These are phyloP conservation scores for Thermochaetoides dissita DNA, from an alignment of 2,329 filamentous ascomycete species.

Conservation along the genomic window DNA sequence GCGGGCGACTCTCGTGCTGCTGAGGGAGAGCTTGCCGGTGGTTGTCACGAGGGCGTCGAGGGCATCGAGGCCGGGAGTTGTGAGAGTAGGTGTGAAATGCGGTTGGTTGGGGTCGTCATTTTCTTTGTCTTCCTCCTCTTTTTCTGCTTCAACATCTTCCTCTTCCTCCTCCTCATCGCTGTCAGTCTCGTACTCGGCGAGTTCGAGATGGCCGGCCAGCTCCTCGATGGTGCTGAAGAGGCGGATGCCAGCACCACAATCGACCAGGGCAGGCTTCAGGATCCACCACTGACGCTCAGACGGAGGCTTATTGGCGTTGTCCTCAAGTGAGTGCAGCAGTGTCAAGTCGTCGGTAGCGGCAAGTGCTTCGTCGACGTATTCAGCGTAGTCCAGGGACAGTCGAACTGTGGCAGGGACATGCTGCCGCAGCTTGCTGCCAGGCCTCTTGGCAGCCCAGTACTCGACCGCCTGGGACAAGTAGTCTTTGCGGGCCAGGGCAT, in stretches of 20 bases:
- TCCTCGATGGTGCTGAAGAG: conserved; percentile 26
- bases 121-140: background rate
- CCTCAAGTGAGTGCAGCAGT: conserved; percentile 22
- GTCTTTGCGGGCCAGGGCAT: conserved; percentile 25
- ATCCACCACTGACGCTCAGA: conserved; percentile 26
- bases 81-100: conserved; percentile 14
- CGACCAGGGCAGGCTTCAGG: conserved; percentile 25
- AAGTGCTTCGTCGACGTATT: conserved; percentile 25
- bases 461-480: conserved; percentile 22
- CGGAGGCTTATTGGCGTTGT: conserved; percentile 18
- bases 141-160: conserved; percentile 10
- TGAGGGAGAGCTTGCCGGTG: conserved; percentile 13
- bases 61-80: conserved; percentile 16
- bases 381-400: conserved; percentile 24
- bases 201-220: conserved; percentile 22
- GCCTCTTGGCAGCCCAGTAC: conserved; percentile 24
- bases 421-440: conserved; percentile 19
- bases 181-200: conserved; percentile 20
- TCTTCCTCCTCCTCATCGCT: conserved; percentile 17
- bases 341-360: conserved; percentile 24
- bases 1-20: conserved; percentile 4
- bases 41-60: conserved; percentile 21
- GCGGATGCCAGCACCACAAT: conserved; percentile 26
- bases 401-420: conserved; percentile 22
- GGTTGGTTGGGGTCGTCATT: background rate